phyloP scores from a whole-genome alignment of 164 flowering plant genomes.

The Sextonia rubra region DNA sequence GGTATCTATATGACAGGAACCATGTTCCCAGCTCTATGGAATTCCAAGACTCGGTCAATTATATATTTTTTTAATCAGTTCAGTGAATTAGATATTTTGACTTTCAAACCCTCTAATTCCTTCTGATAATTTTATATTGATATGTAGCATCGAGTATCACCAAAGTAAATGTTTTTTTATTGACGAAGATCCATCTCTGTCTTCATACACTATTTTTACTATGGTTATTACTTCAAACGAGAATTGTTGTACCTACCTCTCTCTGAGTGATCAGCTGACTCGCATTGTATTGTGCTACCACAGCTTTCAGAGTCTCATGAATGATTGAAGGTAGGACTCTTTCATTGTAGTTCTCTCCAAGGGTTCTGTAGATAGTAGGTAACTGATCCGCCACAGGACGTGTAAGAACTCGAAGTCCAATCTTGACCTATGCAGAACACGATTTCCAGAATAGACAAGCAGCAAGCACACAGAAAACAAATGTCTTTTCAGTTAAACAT shows the following conservation, averaged over 20 bases:
- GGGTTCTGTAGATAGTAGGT: slow-evolving; percentile 37
- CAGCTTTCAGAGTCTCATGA: slow-evolving; percentile 47
- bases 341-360: slow-evolving; percentile 41
- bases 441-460: not conserved
- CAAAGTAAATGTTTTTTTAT: no score
- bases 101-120: not conserved
- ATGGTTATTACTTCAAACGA: not conserved
- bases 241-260: slow-evolving; percentile 19
- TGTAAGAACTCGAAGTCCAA: slow-evolving; percentile 37
- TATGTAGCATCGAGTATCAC: not conserved
- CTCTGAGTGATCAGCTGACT: slow-evolving; percentile 42
- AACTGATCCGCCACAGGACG: slow-evolving; percentile 33
- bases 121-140: no score
- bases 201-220: no score
- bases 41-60: no score
- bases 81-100: not conserved
- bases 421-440: slow-evolving; percentile 21
- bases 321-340: slow-evolving; percentile 46
- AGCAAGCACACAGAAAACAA: not conserved
- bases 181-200: no score
- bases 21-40: no score
- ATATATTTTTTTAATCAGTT: no score
- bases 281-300: slow-evolving; percentile 46
- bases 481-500: not conserved
- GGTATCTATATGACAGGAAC: no score